Evolutionary conservation across 352 stramenopile genomes (phyloP).

Genomic region (Saprolegnia parasitica): DNA sequence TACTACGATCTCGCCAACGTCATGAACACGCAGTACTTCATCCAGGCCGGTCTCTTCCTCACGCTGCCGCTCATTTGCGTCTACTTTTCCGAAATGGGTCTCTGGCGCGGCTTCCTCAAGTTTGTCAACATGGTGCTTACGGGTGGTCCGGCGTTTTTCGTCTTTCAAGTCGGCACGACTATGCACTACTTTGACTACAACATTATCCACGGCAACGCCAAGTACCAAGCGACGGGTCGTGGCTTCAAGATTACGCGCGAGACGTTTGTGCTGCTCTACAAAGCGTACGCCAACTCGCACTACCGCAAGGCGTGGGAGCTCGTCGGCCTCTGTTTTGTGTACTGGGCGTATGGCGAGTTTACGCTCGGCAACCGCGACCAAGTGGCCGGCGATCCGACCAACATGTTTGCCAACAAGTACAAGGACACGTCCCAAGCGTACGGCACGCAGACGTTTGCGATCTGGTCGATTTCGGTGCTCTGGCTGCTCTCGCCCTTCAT

Average conservation of each 20-base stretch:
- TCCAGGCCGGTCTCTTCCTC: constrained; percentile 76
- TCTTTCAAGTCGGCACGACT: constrained; percentile 76
- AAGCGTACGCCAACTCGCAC: constrained; percentile 65
- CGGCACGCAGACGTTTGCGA: constrained; percentile 74
- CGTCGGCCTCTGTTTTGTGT: constrained; percentile 65
- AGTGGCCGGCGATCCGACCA: constrained; percentile 52
- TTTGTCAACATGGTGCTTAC: constrained; percentile 79
- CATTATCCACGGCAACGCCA: constrained; percentile 65
- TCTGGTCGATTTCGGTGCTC: constrained; percentile 68
- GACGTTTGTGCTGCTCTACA: constrained; percentile 78
- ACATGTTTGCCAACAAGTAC: constrained; percentile 50
- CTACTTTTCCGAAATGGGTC: constrained; percentile 76
- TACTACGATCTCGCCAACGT: constrained; percentile 56
- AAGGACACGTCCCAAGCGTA: constrained; percentile 70
- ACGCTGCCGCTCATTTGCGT: constrained; percentile 68
- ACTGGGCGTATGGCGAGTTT: constrained; percentile 67
- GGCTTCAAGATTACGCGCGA: constrained; percentile 82
- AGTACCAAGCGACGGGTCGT: constrained; percentile 78
- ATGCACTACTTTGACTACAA: constrained; percentile 87
- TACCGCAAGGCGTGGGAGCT: constrained; percentile 79
- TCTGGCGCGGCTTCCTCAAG: constrained; percentile 59
- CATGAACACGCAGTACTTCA: constrained; percentile 84
- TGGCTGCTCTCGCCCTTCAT: constrained; percentile 76
- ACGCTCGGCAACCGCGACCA: constrained; percentile 26
- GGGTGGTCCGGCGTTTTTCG: constrained; percentile 63